Evolutionary conservation across 352 stramenopile species (phyloP).

Genomic region (Globisporangium takayamanum): DNA sequence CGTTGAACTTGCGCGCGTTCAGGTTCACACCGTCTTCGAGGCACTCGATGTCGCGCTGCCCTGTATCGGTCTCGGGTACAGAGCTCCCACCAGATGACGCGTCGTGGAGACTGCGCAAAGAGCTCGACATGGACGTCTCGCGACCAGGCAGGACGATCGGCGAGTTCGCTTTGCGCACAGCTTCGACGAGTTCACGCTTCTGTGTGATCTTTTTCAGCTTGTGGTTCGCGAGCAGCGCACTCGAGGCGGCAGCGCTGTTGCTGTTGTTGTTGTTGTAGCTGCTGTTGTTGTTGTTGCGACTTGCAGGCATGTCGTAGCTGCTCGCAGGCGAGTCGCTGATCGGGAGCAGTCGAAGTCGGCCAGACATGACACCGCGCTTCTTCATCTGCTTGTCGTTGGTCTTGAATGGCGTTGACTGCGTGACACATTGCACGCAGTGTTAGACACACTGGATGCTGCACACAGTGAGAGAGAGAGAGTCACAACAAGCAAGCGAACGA

Average conservation of each 20-base stretch:
- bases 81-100: constrained; percentile 6
- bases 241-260: not conserved
- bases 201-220: constrained; percentile 74
- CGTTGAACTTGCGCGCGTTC: constrained; percentile 77
- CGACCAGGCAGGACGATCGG: constrained; percentile 49
- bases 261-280: constrained; percentile 17
- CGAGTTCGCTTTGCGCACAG: constrained; percentile 66
- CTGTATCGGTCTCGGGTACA: constrained; percentile 32
- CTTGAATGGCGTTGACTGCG: constrained; percentile 25
- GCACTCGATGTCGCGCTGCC: constrained; percentile 49
- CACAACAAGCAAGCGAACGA: too few species aligned
- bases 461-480: not conserved
- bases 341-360: constrained; percentile 44
- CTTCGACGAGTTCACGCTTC: constrained; percentile 70
- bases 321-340: constrained; percentile 28
- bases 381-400: constrained; percentile 33
- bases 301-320: constrained; percentile 20
- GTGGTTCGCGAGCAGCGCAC: constrained; percentile 11
- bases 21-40: constrained; percentile 66
- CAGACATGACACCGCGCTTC: constrained; percentile 36
- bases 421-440: not conserved
- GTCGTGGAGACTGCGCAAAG: constrained; percentile 22
- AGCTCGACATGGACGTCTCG: constrained; percentile 25
- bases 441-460: not conserved
- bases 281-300: constrained; percentile 22